Evolutionary conservation across 148 eudicot genomes (phyloP).

Genomic region (Persicaria tinctoria): DNA sequence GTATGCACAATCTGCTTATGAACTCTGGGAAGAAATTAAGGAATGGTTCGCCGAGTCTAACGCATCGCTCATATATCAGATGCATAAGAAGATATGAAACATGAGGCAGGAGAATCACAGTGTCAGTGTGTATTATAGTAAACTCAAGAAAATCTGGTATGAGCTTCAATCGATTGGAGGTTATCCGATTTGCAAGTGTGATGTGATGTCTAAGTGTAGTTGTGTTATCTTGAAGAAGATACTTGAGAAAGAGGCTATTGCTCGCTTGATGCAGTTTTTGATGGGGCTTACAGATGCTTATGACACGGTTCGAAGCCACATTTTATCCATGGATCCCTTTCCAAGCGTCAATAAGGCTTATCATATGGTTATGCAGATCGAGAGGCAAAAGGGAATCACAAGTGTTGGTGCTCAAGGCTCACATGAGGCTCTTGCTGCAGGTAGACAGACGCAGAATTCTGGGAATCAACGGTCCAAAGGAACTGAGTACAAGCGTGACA

Average conservation of each 20-base stretch:
- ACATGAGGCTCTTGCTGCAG: background rate
- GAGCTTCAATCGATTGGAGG: background rate
- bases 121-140: background rate
- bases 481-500: background rate
- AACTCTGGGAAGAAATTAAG: no score
- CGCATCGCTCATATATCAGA: no score
- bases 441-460: no score
- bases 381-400: background rate
- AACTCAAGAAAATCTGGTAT: background rate
- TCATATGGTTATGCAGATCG: background rate
- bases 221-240: background rate
- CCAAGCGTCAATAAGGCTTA: background rate
- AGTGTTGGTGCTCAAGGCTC: background rate
- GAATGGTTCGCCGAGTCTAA: no score
- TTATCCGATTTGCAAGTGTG: background rate
- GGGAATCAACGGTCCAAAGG: no score
- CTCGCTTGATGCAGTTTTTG: background rate
- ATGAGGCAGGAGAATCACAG: no score
- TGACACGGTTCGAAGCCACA: background rate
- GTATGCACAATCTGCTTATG: no score
- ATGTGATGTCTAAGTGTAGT: background rate
- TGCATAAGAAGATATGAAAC: no score
- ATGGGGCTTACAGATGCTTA: background rate
- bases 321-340: background rate
- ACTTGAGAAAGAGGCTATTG: no score